Evolutionary conservation across 768 basidiomycete species (phyloP), one percentile per base, ranked within the genome.

Genomic region (Tricholomella constricta): DNA sequence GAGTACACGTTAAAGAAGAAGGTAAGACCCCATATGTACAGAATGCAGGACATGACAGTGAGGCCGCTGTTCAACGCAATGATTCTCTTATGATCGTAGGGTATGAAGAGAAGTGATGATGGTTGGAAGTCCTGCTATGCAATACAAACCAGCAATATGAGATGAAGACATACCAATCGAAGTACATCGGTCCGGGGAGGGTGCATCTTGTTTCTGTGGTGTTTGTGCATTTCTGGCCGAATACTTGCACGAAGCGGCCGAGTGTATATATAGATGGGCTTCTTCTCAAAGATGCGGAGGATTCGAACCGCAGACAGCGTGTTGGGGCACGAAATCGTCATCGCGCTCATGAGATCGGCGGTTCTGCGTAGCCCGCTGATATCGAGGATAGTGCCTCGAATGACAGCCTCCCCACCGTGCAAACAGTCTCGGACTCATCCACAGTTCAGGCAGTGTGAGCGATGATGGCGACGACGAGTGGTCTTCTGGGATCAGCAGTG

Each of bases 291-390:
- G 12, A 79, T 68, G 38, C 74, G 17, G 58, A 61, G 8, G 56
- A 56, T 51, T 74, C 70, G 2, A 76, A 60, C 7, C 79, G 81
- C 10, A 84, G 69, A 4, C 65, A 65, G 19, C 74, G 72, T 15
- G 77, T 77, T 75, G 73, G 52, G 85, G 86, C 17, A 89, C 81
- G 55, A 80, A 88, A 62, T 90, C 89, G 67, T 91, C 88, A 57
- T 94, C 90, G n/a, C 86, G 76, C 62, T 87, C 88, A n/a, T n/a
- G n/a, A n/a, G n/a, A n/a, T n/a, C n/a, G n/a, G n/a, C n/a, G n/a
- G n/a, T n/a, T n/a, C n/a, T n/a, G n/a, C n/a, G n/a, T n/a, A n/a
- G n/a, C n/a, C n/a, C n/a, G n/a, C n/a, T n/a, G n/a, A n/a, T n/a
- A n/a, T n/a, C n/a, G n/a, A n/a, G n/a, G n/a, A n/a, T n/a, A n/a